Percentiles rank a stretch among this genome's conserved stretches.
These are phyloP conservation scores for Filobasidium uniguttulatum DNA, from an alignment of 1,284 basidiomycete species.

Conservation along the genomic window DNA sequence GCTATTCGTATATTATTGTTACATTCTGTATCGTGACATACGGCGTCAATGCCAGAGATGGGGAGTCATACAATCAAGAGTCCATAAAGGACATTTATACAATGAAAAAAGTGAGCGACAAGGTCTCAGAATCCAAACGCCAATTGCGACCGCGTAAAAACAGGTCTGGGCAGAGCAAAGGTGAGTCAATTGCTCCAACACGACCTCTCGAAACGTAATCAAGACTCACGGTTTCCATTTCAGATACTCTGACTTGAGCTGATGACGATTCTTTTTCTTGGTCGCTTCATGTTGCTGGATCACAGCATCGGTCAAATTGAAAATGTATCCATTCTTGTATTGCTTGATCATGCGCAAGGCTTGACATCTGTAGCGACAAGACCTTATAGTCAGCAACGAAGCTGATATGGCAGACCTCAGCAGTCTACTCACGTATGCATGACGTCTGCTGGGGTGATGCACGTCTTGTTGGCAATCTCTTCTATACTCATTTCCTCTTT, in stretches of 20 bases:
- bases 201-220: neutral
- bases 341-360: constrained; percentile 92
- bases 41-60: too few relatives aligned
- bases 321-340: constrained; percentile 87
- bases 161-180: neutral
- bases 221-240: constrained; percentile 63
- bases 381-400: constrained; percentile 3
- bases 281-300: constrained; percentile 81
- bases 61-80: too few relatives aligned
- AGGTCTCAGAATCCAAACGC: neutral
- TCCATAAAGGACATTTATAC: too few relatives aligned
- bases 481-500: constrained; percentile 68
- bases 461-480: constrained; percentile 90
- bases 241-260: constrained; percentile 60
- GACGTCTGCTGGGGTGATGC: constrained; percentile 92
- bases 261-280: constrained; percentile 60
- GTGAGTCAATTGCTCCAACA: neutral
- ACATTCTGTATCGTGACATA: too few relatives aligned
- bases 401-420: neutral
- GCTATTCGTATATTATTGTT: too few relatives aligned
- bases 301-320: constrained; percentile 80
- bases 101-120: neutral
- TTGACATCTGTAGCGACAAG: constrained; percentile 53
- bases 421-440: constrained; percentile 76
- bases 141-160: neutral